Evolutionary conservation across 1,139 yeast genomes (phyloP).

Genomic region (Hansenula sp.): DNA sequence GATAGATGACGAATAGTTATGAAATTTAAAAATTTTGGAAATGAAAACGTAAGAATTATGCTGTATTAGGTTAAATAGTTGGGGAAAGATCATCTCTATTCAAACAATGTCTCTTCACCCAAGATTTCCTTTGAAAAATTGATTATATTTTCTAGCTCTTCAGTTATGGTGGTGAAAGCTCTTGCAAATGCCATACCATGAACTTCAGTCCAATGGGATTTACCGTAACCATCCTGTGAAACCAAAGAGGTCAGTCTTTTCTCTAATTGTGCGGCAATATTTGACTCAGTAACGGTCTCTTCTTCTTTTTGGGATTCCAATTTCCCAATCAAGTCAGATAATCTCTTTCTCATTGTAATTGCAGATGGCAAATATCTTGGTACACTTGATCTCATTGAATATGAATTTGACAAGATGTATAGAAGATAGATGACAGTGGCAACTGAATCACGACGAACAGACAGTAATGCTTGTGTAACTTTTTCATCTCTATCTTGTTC

Average conservation of each 20-base stretch:
- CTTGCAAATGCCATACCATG: conserved; percentile 47
- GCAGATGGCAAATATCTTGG: conserved; percentile 44
- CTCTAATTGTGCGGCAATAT: conserved; percentile 9
- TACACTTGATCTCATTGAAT: conserved; percentile 32
- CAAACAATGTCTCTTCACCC: conserved; percentile 35
- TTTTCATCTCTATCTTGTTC: conserved; percentile 34
- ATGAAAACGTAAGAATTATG: background rate
- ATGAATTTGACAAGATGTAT: conserved; percentile 39
- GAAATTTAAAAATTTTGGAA: background rate
- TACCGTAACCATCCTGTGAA: conserved; percentile 22
- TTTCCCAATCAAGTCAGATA: conserved; percentile 36
- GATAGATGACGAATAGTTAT: background rate
- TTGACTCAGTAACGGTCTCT: background rate
- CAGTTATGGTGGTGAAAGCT: conserved; percentile 42
- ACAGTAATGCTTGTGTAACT: conserved; percentile 33
- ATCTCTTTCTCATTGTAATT: conserved; percentile 36
- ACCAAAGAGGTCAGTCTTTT: conserved; percentile 10
- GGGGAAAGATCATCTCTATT: background rate
- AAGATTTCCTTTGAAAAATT: conserved; percentile 36
- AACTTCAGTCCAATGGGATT: conserved; percentile 40
- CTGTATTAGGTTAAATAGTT: background rate
- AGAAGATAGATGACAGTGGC: conserved; percentile 40
- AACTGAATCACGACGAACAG: conserved; percentile 43
- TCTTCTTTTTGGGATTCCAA: conserved; percentile 20
- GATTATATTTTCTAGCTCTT: conserved; percentile 36